Percentiles rank a stretch among this genome's conserved stretches.
Conservation (phyloP, 2,329 filamentous ascomycete genomes). For the Taxawa tesnikishii region DNA sequence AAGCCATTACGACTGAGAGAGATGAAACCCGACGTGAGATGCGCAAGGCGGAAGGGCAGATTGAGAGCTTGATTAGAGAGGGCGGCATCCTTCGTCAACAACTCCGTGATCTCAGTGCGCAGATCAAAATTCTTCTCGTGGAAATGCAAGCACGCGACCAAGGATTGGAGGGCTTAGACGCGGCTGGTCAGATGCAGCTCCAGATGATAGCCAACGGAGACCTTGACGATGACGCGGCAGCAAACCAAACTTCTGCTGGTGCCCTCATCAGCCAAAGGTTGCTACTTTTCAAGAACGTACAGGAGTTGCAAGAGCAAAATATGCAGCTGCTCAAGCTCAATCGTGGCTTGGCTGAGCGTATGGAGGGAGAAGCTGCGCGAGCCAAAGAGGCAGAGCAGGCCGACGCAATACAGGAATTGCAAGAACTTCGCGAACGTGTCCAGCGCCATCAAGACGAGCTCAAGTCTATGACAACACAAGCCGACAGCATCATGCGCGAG, state of each 20-base stretch:
- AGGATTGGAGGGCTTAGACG: conserved; percentile 57
- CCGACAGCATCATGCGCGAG: conserved; percentile 89
- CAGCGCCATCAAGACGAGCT: conserved; percentile 76
- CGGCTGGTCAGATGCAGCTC: conserved; percentile 62
- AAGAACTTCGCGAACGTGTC: conserved; percentile 58
- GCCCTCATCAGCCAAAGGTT: conserved; percentile 80
- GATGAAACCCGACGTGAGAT: conserved; percentile 67
- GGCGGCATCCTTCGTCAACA: conserved; percentile 72
- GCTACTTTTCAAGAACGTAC: conserved; percentile 77
- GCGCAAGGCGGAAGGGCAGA: conserved; percentile 64
- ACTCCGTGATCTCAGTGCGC: conserved; percentile 75
- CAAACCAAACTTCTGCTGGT: conserved; percentile 73
- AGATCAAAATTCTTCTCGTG: conserved; percentile 82
- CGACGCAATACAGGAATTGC: conserved; percentile 55
- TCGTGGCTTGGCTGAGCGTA: conserved; percentile 71
- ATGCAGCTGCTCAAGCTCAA: conserved; percentile 71
- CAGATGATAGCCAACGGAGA: conserved; percentile 69
- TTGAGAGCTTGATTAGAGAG: conserved; percentile 51
- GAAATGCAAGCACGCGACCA: conserved; percentile 74
- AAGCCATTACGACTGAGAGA: conserved; percentile 68
- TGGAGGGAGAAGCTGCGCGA: conserved; percentile 81
- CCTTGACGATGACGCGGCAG: conserved; percentile 55
- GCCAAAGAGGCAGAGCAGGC: conserved; percentile 42
- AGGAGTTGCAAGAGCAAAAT: conserved; percentile 80
- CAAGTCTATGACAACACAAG: conserved; percentile 65